Evolutionary conservation across 306 rosid species (phyloP), one percentile per base, ranked within the genome.

Genomic region (Rosa persica): DNA sequence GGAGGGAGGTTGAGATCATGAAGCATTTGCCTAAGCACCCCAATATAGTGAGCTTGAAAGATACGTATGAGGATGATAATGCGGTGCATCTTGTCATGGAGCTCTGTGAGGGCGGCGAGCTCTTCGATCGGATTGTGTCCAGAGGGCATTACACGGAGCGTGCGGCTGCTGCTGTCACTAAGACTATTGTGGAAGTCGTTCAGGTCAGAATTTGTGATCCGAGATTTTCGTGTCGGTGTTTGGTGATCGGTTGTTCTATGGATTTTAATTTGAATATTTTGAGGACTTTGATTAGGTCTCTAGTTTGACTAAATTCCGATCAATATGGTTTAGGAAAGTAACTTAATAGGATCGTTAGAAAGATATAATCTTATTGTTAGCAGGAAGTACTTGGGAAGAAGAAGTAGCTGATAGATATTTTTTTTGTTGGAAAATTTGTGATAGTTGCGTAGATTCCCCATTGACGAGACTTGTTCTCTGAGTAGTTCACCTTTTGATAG

Each of bases 41-140:
- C 1, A 95, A 95, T 60, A 89, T 95, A 34, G 99, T 95, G 17
- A 82, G 67, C 49, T 83, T 95, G 76, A 93, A 89, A 78, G 98
- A 93, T 46, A 91, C 99, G 0, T 96, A 85, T 7, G 99, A 96
- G 74, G 99, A 96, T 46, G 97, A 91, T 49, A 73, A 73, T 73
- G 97, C 91, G 5, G 99, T 96, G 36, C 99, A 96, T 46, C 86
- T 96, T n/a, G 99, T 96, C 17, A 96, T 96, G 99, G 99, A 96
- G 91, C 86, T 96, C 22, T 96, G 99, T 23, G 99, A 93, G 54
- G 99, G 99, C 0, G 99, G 99, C 0, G 99, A 96, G 57, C 80
- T 96, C 74, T 96, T 96, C 36, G 99, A 96, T 76, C 88, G 99
- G 77, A 96, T 96, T 75, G 99, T 96, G 1, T 89, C 98, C 0